Evolutionary conservation across 192 early-diverging fungal species (phyloP).

Genomic region (Coemansia biformis): DNA sequence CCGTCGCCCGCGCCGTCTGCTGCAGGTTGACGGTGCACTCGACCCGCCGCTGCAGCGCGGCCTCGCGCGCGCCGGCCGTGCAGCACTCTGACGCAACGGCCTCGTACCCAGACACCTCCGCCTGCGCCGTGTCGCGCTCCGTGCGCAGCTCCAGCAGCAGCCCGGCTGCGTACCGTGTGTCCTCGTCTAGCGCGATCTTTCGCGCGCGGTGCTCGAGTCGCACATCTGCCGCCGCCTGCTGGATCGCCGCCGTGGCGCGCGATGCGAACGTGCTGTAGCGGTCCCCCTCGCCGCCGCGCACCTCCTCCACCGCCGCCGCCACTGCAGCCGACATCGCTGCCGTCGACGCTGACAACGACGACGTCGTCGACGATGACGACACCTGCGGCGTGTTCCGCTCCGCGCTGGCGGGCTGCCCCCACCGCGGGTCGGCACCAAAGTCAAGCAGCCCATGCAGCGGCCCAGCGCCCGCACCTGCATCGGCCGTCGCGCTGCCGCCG

Average conservation of each 20-base stretch:
- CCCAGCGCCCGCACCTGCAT: too few species aligned
- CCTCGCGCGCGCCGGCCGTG: constrained; percentile 7
- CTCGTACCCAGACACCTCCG: constrained; percentile 1
- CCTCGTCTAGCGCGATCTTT: constrained; percentile 18
- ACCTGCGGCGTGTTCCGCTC: too few species aligned
- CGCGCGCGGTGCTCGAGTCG: constrained; percentile 19
- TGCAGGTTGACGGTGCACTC: constrained; percentile 27
- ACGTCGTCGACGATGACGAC: too few species aligned
- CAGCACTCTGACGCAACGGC: constrained; percentile 5
- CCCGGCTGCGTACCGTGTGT: constrained; percentile 35
- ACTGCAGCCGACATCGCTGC: constrained; percentile 1
- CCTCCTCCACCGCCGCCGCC: too few species aligned
- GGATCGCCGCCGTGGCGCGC: constrained; percentile 12
- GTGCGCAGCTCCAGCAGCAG: constrained; percentile 40
- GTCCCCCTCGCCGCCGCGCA: neutral
- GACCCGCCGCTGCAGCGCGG: constrained; percentile 14
- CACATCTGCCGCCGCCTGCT: constrained; percentile 15
- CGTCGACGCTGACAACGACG: too few species aligned
- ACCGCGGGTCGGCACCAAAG: too few species aligned
- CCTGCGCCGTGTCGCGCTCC: constrained; percentile 24
- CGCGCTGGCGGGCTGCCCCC: too few species aligned
- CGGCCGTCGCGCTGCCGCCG: too few species aligned
- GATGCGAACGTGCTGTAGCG: constrained; percentile 16
- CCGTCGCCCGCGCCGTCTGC: constrained; percentile 16
- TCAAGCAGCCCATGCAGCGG: too few species aligned